Evolutionary conservation across 2,329 filamentous ascomycete species (phyloP).

Genomic region (Fusarium sp.): DNA sequence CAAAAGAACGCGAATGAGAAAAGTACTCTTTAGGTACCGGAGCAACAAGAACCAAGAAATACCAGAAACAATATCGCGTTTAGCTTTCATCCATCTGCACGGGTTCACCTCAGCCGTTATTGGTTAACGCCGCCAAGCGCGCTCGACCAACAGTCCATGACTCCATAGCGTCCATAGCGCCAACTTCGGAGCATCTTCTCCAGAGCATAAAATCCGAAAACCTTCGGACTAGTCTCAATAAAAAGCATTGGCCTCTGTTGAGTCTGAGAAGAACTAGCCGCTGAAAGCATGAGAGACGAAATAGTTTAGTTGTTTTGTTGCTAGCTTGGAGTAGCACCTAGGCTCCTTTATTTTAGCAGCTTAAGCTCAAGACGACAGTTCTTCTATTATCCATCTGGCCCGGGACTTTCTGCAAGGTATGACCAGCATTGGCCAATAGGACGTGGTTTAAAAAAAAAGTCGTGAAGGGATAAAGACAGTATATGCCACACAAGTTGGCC

Average conservation of each 20-base stretch:
- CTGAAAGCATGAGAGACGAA: fast-evolving
- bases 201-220: background rate
- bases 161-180: background rate
- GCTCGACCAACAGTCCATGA: background rate
- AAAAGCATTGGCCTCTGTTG: background rate
- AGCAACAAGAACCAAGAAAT: background rate
- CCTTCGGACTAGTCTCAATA: background rate
- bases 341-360: background rate
- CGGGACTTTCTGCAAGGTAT: background rate
- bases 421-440: fast-evolving
- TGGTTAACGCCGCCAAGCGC: background rate
- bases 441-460: background rate
- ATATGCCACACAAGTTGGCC: background rate
- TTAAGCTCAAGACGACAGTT: background rate
- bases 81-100: background rate
- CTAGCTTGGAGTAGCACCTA: background rate
- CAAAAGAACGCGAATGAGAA: background rate
- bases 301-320: background rate
- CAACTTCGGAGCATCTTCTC: background rate
- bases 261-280: background rate
- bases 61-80: background rate
- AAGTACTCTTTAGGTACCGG: background rate
- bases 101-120: background rate
- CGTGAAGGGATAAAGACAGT: background rate
- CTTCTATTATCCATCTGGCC: background rate